Percentiles rank a stretch among this genome's conserved stretches.
Evolutionary conservation across 371 early-diverging fungal species (phyloP).

Genomic region (Apophysomyces elegans): DNA sequence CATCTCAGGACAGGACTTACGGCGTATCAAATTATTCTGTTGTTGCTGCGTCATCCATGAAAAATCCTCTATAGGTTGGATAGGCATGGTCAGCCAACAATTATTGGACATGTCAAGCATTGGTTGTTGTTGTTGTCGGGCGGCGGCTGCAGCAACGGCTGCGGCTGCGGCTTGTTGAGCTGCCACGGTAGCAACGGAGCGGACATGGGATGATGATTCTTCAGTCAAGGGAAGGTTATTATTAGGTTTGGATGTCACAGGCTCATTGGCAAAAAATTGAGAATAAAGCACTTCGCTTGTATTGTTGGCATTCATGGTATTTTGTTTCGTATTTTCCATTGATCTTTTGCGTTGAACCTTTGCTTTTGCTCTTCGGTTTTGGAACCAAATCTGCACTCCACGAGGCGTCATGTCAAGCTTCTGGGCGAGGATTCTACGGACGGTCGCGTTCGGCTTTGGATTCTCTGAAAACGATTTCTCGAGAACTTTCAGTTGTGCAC

Average conservation of each 20-base stretch:
- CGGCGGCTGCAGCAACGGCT: neutral
- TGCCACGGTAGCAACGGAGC: slow-evolving; percentile 37
- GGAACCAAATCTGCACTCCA: slow-evolving; percentile 98
- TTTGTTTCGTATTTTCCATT: slow-evolving; percentile 7
- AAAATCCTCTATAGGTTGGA: slow-evolving; percentile 15
- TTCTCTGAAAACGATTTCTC: slow-evolving; percentile 72
- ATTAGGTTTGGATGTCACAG: slow-evolving; percentile 12
- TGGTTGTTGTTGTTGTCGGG: neutral
- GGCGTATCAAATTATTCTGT: slow-evolving; percentile 8
- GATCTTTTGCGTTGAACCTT: slow-evolving; percentile 38
- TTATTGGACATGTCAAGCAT: slow-evolving; percentile 2
- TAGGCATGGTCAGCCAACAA: slow-evolving; percentile 20
- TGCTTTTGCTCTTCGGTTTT: slow-evolving; percentile 93
- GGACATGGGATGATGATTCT: slow-evolving; percentile 17
- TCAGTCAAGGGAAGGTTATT: slow-evolving; percentile 7
- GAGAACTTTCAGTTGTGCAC: slow-evolving; percentile 68
- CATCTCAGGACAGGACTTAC: slow-evolving; percentile 16
- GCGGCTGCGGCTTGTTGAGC: slow-evolving; percentile 18
- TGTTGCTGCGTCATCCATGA: slow-evolving; percentile 3
- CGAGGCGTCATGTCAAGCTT: slow-evolving; percentile 87
- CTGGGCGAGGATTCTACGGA: slow-evolving; percentile 70
- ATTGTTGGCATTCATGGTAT: neutral
- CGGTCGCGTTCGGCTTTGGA: slow-evolving; percentile 71
- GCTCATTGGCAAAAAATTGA: slow-evolving; percentile 39
- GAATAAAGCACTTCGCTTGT: slow-evolving; percentile 30